These are phyloP conservation scores for Rhypophila decipiens DNA, from an alignment of 495 filamentous ascomycete genomes.

Conservation along the genomic window DNA sequence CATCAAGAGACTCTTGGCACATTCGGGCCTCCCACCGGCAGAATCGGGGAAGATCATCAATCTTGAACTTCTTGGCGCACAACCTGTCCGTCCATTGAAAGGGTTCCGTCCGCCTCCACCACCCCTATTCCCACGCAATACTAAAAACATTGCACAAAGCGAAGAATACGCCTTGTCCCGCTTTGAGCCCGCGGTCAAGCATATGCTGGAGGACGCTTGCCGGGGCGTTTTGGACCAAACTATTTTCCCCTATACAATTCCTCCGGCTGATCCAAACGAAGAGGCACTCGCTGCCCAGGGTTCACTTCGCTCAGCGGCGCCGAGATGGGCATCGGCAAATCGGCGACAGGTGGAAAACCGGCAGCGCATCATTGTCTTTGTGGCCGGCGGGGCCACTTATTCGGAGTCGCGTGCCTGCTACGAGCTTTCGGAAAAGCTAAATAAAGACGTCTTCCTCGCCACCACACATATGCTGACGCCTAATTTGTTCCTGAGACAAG, in stretches of 20 bases:
- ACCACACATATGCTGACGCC: constrained; percentile 88
- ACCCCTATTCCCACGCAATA: constrained; percentile 62
- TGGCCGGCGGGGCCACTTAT: constrained; percentile 94
- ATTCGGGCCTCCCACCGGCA: constrained; percentile 67
- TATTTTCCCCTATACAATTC: constrained; percentile 76
- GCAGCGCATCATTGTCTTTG: constrained; percentile 89
- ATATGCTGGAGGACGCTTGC: constrained; percentile 72
- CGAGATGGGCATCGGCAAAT: constrained; percentile 86
- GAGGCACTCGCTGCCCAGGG: constrained; percentile 52
- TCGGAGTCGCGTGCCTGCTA: constrained; percentile 86
- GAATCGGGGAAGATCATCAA: constrained; percentile 70
- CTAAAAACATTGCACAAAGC: constrained; percentile 44
- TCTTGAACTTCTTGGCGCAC: constrained; percentile 74
- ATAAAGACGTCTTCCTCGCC: constrained; percentile 81
- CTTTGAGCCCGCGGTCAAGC: constrained; percentile 65
- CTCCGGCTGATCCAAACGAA: constrained; percentile 49
- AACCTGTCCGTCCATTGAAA: constrained; percentile 66
- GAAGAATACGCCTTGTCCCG: constrained; percentile 61
- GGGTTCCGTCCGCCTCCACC: constrained; percentile 59
- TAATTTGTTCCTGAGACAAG: constrained; percentile 68
- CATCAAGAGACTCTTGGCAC: constrained; percentile 74
- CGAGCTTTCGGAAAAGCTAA: constrained; percentile 63
- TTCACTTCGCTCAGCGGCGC: constrained; percentile 80
- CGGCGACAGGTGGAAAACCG: constrained; percentile 69
- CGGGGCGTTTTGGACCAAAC: constrained; percentile 59